Percentiles rank a stretch among this genome's conserved stretches.
phyloP scores from a whole-genome alignment of 2,329 filamentous ascomycete genomes.

The Thelonectria discophora region DNA sequence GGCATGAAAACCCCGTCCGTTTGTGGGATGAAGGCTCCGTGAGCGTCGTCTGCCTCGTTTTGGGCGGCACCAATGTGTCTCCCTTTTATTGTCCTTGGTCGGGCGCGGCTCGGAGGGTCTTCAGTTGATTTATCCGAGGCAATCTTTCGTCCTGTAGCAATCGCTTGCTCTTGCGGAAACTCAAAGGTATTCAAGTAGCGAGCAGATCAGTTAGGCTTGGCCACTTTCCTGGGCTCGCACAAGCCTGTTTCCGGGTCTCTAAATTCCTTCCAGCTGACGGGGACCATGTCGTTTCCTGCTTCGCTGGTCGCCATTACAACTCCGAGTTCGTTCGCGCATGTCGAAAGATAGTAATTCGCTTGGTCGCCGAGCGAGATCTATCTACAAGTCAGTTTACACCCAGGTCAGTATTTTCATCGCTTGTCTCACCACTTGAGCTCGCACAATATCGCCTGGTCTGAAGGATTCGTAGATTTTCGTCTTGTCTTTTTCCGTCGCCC shows the following conservation, averaged over 20 bases:
- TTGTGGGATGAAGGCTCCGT: background rate
- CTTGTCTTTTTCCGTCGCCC: constrained; percentile 94
- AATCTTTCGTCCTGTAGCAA: no score
- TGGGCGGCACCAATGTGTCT: background rate
- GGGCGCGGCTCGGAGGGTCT: background rate
- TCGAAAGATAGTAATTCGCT: constrained; percentile 93
- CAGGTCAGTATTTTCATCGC: background rate
- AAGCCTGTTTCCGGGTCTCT: constrained; percentile 80
- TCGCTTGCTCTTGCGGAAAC: background rate
- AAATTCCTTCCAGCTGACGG: constrained; percentile 95
- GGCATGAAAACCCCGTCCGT: background rate
- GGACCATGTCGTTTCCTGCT: constrained; percentile 88
- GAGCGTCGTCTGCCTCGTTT: background rate
- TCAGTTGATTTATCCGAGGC: background rate
- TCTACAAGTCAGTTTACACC: constrained; percentile 16
- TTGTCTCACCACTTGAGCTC: constrained; percentile 77
- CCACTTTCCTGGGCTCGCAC: constrained; percentile 87
- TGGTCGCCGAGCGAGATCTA: constrained; percentile 92
- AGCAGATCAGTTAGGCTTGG: constrained; percentile 79
- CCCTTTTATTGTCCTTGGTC: background rate
- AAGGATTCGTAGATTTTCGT: constrained; percentile 93
- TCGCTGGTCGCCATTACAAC: constrained; percentile 94
- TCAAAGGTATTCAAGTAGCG: constrained; percentile 10
- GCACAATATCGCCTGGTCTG: constrained; percentile 89
- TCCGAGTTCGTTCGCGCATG: constrained; percentile 88